Base-by-base conservation (phyloP, 2,329 filamentous ascomycete genomes). In the Monosporascus cannonballus region DNA sequence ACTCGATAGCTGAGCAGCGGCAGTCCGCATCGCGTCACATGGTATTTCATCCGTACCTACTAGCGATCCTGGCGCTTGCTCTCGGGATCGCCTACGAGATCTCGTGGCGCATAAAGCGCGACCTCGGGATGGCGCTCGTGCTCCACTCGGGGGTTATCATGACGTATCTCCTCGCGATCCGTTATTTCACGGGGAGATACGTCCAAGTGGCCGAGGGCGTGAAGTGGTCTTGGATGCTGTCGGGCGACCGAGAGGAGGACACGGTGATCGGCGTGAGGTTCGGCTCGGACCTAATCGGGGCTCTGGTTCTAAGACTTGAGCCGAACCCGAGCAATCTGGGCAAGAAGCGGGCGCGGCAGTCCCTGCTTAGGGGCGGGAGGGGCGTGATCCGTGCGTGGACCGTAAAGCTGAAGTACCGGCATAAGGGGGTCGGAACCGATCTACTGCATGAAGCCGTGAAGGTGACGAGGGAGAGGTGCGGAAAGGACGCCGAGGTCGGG, bases 331-430 rank as follows among this genome's bases (percentile, higher is more conserved):
- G 47, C 48, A 53, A 56, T 9, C 44, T 54, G 4, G 52, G 58
- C 8, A 60, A 62, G 51, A 62, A 61, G 49, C 64, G 65, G 42
- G 59, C 55, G 2, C 59, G 64, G 36, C 50, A 48, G 66, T 72
- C 61, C 69, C 69, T 62, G 63, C 62, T 75, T 59, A 74, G 73
- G 58, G 82, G 84, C 37, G 86, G 86, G 50, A 80, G 79, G 56
- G 88, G 85, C 8, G 74, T 90, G 47, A 85, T 96, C 53, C 81
- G 88, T 27, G 90, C 88, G 1, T 96, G 91, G 90, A 93, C 90
- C 2, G 89, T 90, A 2, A 78, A 78, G 64, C 71, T 84, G 49
- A 76, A 77, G 59, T 90, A 90, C 67, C 79, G 91, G 25, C 76
- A 81, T 34, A 81, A 83, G 56, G 90, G 90, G 0, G 75, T 95